These are phyloP conservation scores for Amaranthus tricolor DNA, from an alignment of 179 eudicot species.

Conservation along the genomic window DNA sequence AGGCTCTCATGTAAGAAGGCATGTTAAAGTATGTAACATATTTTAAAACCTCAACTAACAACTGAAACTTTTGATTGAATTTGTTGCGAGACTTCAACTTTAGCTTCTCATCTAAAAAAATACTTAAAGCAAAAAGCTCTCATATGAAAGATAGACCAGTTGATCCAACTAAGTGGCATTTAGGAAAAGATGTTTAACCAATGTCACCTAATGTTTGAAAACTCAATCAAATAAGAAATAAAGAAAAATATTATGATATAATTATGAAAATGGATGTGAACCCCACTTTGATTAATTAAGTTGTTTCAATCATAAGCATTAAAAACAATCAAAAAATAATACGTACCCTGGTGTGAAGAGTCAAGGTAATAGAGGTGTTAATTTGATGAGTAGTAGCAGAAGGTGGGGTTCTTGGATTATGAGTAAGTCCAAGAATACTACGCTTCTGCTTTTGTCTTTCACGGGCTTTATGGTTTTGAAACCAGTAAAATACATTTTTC, in stretches of 20 bases:
- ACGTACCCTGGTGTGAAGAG: conserved; percentile 41
- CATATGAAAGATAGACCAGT: too few species aligned
- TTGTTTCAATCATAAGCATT: too few species aligned
- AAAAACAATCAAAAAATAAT: not conserved
- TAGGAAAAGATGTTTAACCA: not conserved
- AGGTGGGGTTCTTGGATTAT: conserved; percentile 32
- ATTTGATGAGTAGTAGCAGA: conserved; percentile 17
- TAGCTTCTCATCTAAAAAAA: too few species aligned
- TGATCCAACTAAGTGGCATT: too few species aligned
- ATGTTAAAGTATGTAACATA: too few species aligned
- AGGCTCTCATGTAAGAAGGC: too few species aligned
- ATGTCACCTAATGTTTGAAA: not conserved
- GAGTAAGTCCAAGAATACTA: conserved; percentile 46
- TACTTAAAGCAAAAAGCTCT: too few species aligned
- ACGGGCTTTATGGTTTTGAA: conserved; percentile 87
- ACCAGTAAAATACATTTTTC: conserved; percentile 91
- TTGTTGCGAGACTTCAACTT: too few species aligned
- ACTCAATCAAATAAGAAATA: not conserved
- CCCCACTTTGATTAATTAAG: not conserved
- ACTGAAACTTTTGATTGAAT: too few species aligned
- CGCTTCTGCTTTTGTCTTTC: conserved; percentile 85
- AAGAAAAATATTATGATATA: not conserved
- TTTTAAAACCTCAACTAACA: too few species aligned
- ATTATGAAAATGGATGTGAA: not conserved
- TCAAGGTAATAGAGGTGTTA: conserved; percentile 27